Conservation (phyloP, 2,329 filamentous ascomycete genomes). For the Xylaria polymorpha region DNA sequence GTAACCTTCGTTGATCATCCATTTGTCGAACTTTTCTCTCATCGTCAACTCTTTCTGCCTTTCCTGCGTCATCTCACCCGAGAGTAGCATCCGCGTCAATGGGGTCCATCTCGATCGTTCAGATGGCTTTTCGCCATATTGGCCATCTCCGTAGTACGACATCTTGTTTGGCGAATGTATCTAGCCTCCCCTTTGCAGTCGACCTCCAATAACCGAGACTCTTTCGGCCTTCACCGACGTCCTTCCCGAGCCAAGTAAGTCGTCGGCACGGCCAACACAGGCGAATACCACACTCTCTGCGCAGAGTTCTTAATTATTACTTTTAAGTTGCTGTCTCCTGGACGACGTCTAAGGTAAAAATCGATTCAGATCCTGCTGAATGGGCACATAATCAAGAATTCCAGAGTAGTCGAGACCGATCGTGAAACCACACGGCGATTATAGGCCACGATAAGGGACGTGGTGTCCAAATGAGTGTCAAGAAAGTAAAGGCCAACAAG, state of each 20-base stretch:
- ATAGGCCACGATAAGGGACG: slow-evolving; percentile 15
- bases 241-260: slow-evolving; percentile 35
- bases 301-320: slow-evolving; percentile 36
- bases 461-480: slow-evolving; percentile 38
- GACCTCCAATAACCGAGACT: slow-evolving; percentile 29
- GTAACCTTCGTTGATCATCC: slow-evolving; percentile 92
- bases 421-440: slow-evolving; percentile 17
- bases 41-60: slow-evolving; percentile 74
- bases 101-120: slow-evolving; percentile 86
- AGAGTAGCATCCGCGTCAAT: slow-evolving; percentile 83
- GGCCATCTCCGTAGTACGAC: slow-evolving; percentile 52
- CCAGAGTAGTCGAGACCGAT: slow-evolving; percentile 14
- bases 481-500: slow-evolving; percentile 44
- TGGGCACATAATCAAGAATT: slow-evolving; percentile 50
- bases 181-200: slow-evolving; percentile 31
- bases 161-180: slow-evolving; percentile 46
- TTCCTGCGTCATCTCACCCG: slow-evolving; percentile 83
- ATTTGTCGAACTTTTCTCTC: slow-evolving; percentile 80
- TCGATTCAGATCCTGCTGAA: slow-evolving; percentile 69
- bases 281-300: slow-evolving; percentile 32
- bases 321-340: slow-evolving; percentile 36
- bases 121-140: slow-evolving; percentile 60
- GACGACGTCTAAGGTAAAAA: slow-evolving; percentile 38
- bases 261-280: slow-evolving; percentile 36
- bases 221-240: slow-evolving; percentile 30